Evolutionary conservation across 768 basidiomycete species (phyloP), one percentile per base, ranked within the genome.

Genomic region (Leucocoprinus leucothites): DNA sequence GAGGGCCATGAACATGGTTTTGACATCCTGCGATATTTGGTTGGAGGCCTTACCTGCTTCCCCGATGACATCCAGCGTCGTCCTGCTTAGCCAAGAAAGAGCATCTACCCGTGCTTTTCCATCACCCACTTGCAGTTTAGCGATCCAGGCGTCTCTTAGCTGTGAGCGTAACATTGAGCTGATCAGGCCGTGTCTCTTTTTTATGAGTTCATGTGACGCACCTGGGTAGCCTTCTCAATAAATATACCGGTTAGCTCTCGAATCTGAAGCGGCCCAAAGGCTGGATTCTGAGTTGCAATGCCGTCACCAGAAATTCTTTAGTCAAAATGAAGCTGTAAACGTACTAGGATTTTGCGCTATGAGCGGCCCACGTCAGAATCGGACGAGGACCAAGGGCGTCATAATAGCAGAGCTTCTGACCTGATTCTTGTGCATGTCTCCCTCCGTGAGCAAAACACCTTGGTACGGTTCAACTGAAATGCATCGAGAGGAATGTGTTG

Each of bases 31-130:
- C 1, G 9, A 26, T 16, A 9, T 16, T 25, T 34, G 31, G n/a
- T 47, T 1, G 25, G 8, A 28, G n/a, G n/a, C n/a, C 40, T 16
- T 19, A 52, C 51, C 51, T 1, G 51, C 83, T 31, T 86, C 72
- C 5, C 87, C 87, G 47, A 92, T 91, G 52, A 89, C 80, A 58
- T 92, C 91, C 8, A 92, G 72, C 3, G 89, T 90, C 46, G 80
- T 79, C 53, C 80, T 81, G 40, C 81, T 82, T 2, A 91, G 71
- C 82, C 84, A 89, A 3, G 74, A 70, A 36, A 86, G 71, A 2
- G 84, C 80, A 35, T 94, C 84, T 28, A 90, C 71, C 6, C 43
- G 57, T 35, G 48, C 63, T 11, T 62, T 64, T 48, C 71, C 57
- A 31, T 31, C 34, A 28, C 51, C 6, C 66, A 65, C n/a, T 63